Conservation (phyloP, 2,329 filamentous ascomycete genomes). For the Sordariomycetes sp. region DNA sequence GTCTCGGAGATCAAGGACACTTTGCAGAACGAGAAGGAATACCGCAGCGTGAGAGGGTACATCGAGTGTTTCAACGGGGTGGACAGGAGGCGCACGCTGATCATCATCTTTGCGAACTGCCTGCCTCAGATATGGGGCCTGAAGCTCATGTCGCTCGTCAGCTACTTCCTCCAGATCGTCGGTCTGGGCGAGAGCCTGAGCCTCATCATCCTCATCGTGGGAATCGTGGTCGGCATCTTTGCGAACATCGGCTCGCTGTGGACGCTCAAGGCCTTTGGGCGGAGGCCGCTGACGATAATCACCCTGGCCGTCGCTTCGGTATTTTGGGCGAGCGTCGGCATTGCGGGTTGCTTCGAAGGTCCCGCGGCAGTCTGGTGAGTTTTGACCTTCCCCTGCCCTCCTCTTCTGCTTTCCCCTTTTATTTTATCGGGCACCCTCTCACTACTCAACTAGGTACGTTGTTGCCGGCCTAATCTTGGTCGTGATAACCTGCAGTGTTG, state of each 20-base stretch:
- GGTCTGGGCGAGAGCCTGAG: slow-evolving; percentile 18
- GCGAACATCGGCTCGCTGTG: slow-evolving; percentile 32
- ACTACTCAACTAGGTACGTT: not conserved
- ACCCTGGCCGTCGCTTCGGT: not conserved
- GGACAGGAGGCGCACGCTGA: slow-evolving; percentile 29
- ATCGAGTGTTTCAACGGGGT: slow-evolving; percentile 29
- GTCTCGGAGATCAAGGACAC: not conserved
- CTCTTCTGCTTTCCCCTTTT: too few species aligned
- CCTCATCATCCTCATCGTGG: slow-evolving; percentile 32
- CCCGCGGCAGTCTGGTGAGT: not conserved
- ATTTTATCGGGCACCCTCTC: too few species aligned
- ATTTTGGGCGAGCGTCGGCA: slow-evolving; percentile 21
- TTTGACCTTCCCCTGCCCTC: too few species aligned
- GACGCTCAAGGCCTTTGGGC: slow-evolving; percentile 16
- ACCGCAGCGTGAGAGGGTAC: slow-evolving; percentile 21
- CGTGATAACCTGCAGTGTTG: slow-evolving; percentile 27
- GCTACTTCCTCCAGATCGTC: slow-evolving; percentile 25
- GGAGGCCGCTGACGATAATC: not conserved
- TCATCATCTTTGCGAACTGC: slow-evolving; percentile 28
- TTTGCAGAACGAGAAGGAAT: not conserved
- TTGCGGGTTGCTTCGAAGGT: not conserved
- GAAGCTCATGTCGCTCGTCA: slow-evolving; percentile 27
- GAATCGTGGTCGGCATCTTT: slow-evolving; percentile 31
- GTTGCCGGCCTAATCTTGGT: slow-evolving; percentile 26
- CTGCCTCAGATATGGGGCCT: slow-evolving; percentile 34